Evolutionary conservation across 1,284 basidiomycete species (phyloP), one percentile per base, ranked within the genome.

Genomic region (Earliella scabrosa): DNA sequence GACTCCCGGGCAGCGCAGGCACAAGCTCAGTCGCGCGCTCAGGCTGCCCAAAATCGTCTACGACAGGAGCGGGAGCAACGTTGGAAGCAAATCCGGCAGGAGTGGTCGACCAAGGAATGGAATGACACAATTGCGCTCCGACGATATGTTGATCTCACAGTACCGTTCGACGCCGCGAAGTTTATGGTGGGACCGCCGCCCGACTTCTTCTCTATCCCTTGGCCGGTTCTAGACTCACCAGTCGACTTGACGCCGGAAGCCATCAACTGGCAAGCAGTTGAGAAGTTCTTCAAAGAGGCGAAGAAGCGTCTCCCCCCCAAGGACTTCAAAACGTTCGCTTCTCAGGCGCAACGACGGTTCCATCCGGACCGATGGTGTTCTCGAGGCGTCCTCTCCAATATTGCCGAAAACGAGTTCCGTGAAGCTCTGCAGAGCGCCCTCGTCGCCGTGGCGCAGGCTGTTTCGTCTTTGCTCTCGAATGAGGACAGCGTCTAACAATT

Each of bases 331-430:
- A 68, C 66, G 1, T 77, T 91, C 46, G 77, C n/a, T n/a, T n/a
- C n/a, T 92, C 5, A 82, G 86, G 71, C 83, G 82, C 66, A 87
- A 84, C 58, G 81, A 41, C 76, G 88, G 31, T 87, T 88, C 65
- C 86, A 88, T 63, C 85, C 86, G 0, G 86, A 88, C 66, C 71
- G 84, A 48, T 88, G 86, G 86, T 71, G 78, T 44, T 79, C 80
- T 43, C 73, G 84, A 73, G 39, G 39, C 16, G 7, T 40, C 3
- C 7, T 21, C 20, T n/a, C n/a, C n/a, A n/a, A n/a, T n/a, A n/a
- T n/a, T n/a, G n/a, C n/a, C n/a, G n/a, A n/a, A n/a, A n/a, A n/a
- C n/a, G n/a, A n/a, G n/a, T n/a, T n/a, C n/a, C n/a, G n/a, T n/a
- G n/a, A n/a, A n/a, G n/a, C n/a, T n/a, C n/a, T n/a, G n/a, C n/a